Conservation (phyloP, 2,329 filamentous ascomycete species). For the Beauveria asiatica region DNA sequence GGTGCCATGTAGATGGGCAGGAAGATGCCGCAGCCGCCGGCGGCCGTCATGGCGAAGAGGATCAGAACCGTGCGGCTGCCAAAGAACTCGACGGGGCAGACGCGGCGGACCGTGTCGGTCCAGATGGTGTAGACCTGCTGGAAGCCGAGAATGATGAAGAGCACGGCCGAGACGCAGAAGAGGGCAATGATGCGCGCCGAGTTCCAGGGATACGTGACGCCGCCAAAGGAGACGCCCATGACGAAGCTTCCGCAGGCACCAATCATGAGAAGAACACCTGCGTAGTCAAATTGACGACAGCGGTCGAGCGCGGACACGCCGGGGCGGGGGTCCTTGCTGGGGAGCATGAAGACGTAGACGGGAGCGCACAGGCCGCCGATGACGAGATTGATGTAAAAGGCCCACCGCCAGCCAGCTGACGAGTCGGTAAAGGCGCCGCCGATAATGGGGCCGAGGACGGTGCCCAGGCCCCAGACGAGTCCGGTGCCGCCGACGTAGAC, state of each 20-base stretch:
- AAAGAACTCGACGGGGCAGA: background rate
- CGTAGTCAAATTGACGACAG: slow-evolving; percentile 29
- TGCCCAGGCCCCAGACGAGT: slow-evolving; percentile 34
- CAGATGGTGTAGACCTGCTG: slow-evolving; percentile 33
- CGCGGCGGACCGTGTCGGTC: slow-evolving; percentile 19
- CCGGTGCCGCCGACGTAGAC: slow-evolving; percentile 14
- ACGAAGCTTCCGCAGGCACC: slow-evolving; percentile 30
- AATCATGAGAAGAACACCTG: slow-evolving; percentile 32
- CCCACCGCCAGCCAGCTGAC: slow-evolving; percentile 33
- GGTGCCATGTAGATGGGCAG: slow-evolving; percentile 38
- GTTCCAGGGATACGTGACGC: slow-evolving; percentile 36
- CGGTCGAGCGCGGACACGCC: slow-evolving; percentile 18
- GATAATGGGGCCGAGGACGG: slow-evolving; percentile 38
- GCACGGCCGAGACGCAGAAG: slow-evolving; percentile 31
- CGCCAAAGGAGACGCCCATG: slow-evolving; percentile 41
- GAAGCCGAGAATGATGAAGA: slow-evolving; percentile 21
- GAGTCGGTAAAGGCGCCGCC: slow-evolving; percentile 33
- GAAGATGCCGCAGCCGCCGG: slow-evolving; percentile 20
- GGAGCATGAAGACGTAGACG: slow-evolving; percentile 20
- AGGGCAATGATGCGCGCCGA: slow-evolving; percentile 33
- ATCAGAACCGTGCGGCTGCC: background rate
- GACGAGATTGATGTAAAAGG: slow-evolving; percentile 38
- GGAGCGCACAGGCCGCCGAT: slow-evolving; percentile 29
- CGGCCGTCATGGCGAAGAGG: background rate
- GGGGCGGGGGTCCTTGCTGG: slow-evolving; percentile 13